Conservation (phyloP, 129 eudicot genomes). For the Dittrichia graveolens region DNA sequence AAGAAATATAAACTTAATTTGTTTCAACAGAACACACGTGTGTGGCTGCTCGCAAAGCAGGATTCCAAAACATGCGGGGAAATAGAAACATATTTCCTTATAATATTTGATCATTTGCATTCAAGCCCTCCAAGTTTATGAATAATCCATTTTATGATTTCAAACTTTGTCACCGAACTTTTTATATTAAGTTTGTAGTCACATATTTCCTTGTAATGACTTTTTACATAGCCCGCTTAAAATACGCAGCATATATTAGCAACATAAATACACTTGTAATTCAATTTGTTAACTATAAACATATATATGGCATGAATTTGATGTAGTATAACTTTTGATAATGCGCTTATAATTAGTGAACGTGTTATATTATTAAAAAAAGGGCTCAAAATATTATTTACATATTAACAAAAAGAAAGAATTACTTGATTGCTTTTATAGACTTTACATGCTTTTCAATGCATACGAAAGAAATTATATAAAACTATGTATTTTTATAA, state of each 20-base stretch:
- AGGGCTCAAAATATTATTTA: too few species aligned
- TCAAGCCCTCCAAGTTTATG: slow-evolving; percentile 14
- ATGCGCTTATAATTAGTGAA: too few species aligned
- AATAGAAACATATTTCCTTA: not conserved
- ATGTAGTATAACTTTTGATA: too few species aligned
- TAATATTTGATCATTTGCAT: not conserved
- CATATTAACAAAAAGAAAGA: too few species aligned
- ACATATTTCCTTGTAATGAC: not conserved
- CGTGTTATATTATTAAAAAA: too few species aligned
- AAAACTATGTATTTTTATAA: too few species aligned
- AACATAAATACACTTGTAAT: not conserved
- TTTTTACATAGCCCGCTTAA: not conserved
- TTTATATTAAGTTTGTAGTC: not conserved
- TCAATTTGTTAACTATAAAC: not conserved
- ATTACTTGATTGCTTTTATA: too few species aligned
- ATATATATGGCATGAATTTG: not conserved
- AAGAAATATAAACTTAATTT: not conserved
- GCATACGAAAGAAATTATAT: too few species aligned
- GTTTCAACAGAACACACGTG: not conserved
- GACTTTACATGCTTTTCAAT: too few species aligned
- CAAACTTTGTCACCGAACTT: not conserved
- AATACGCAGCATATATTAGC: not conserved
- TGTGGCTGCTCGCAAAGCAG: slow-evolving; percentile 10
- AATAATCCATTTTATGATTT: not conserved
- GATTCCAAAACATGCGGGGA: not conserved